Conservation (phyloP, 2,329 filamentous ascomycete species). For the Stenocarpella maydis region DNA sequence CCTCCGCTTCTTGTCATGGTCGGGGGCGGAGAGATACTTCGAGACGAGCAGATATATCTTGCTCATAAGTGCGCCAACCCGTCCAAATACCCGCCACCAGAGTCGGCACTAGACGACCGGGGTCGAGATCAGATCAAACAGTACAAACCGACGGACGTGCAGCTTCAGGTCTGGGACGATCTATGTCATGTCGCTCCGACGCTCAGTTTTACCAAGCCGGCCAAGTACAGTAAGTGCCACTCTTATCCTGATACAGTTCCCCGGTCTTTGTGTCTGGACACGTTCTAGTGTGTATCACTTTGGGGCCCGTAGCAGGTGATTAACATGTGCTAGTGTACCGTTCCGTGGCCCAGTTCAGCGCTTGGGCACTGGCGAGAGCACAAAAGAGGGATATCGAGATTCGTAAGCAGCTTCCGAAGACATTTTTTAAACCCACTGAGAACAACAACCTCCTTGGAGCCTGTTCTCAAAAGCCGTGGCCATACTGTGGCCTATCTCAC, state of each 20-base stretch:
- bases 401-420: too few species aligned
- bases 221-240: slow-evolving; percentile 71
- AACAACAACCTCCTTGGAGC: too few species aligned
- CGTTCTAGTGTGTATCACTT: too few species aligned
- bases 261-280: too few species aligned
- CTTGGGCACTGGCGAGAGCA: slow-evolving; percentile 86
- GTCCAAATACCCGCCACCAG: slow-evolving; percentile 73
- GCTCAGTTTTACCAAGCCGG: slow-evolving; percentile 93
- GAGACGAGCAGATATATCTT: slow-evolving; percentile 94
- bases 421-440: too few species aligned
- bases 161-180: slow-evolving; percentile 96
- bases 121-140: slow-evolving; percentile 67
- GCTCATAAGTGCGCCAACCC: slow-evolving; percentile 95
- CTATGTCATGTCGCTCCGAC: slow-evolving; percentile 92
- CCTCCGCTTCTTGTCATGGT: slow-evolving; percentile 87
- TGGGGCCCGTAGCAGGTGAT: too few species aligned
- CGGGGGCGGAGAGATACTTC: slow-evolving; percentile 86
- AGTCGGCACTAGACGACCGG: slow-evolving; percentile 68
- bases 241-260: too few species aligned
- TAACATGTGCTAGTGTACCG: slow-evolving; percentile 69
- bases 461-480: too few species aligned
- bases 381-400: slow-evolving; percentile 85
- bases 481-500: too few species aligned
- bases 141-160: slow-evolving; percentile 87
- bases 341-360: slow-evolving; percentile 89